phyloP scores from a whole-genome alignment of 345 rosid species.

The Fremontodendron californicum region DNA sequence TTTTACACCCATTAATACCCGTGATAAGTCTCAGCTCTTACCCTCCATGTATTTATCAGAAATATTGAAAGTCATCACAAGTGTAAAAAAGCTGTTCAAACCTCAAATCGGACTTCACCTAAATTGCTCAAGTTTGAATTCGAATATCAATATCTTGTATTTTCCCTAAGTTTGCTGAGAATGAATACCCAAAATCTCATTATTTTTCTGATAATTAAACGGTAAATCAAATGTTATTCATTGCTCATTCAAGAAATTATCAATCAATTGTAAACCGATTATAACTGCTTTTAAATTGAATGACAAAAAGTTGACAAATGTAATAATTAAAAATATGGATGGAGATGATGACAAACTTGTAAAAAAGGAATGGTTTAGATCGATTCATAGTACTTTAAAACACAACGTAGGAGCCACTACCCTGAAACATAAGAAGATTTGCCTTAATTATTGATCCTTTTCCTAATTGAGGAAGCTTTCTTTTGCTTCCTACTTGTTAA shows the following conservation, averaged over 20 bases:
- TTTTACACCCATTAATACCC: background rate
- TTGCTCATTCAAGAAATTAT: background rate
- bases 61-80: background rate
- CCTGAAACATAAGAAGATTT: background rate
- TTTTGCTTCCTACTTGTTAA: background rate
- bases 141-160: too few species aligned
- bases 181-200: too few species aligned
- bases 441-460: background rate
- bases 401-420: constrained; percentile 1
- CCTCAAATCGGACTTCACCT: too few species aligned
- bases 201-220: background rate
- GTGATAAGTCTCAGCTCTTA: constrained; percentile 8
- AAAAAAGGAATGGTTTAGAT: background rate
- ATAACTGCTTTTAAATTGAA: constrained; percentile 6
- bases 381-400: background rate
- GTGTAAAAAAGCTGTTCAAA: too few species aligned
- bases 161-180: too few species aligned
- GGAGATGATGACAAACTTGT: background rate
- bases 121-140: too few species aligned
- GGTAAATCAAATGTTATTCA: background rate
- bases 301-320: background rate
- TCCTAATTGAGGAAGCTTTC: constrained; percentile 6
- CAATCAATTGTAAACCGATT: background rate
- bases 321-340: background rate
- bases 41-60: background rate